Evolutionary conservation across 1,284 basidiomycete species (phyloP).

Genomic region (Mixia osmundae): DNA sequence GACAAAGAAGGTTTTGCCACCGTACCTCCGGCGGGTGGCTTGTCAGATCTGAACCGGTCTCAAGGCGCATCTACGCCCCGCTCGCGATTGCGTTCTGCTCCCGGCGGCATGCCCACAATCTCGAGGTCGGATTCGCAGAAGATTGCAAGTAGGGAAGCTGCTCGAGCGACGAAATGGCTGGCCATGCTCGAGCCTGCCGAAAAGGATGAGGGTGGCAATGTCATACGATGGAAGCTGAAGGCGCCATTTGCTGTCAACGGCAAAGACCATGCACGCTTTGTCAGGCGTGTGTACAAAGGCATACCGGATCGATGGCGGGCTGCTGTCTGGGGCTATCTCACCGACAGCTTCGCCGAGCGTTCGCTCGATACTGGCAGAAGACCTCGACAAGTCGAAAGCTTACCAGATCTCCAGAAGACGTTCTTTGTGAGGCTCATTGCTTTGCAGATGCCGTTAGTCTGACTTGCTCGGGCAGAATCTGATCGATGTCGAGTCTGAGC

Average conservation of each 20-base stretch:
- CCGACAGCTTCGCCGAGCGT: slow-evolving; percentile 16
- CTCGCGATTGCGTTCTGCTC: neutral
- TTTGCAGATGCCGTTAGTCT: neutral
- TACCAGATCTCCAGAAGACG: neutral
- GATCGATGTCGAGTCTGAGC: slow-evolving; percentile 52
- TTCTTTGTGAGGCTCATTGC: slow-evolving; percentile 8
- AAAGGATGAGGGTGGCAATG: slow-evolving; percentile 51
- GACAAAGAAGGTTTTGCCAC: neutral
- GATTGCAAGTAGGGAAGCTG: slow-evolving; percentile 24
- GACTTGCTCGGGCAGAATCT: slow-evolving; percentile 24
- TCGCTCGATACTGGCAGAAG: slow-evolving; percentile 6
- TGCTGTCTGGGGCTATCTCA: slow-evolving; percentile 68
- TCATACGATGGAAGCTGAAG: slow-evolving; percentile 45
- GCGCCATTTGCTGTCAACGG: slow-evolving; percentile 24
- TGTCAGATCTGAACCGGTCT: no score
- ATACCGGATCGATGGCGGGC: slow-evolving; percentile 87
- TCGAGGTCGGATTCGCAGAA: slow-evolving; percentile 3
- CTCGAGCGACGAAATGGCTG: slow-evolving; percentile 5
- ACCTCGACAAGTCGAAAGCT: slow-evolving; percentile 1
- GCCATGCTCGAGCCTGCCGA: slow-evolving; percentile 3
- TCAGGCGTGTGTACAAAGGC: slow-evolving; percentile 70
- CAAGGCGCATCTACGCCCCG: no score
- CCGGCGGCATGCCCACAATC: neutral
- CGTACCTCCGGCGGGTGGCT: no score
- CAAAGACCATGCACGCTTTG: slow-evolving; percentile 25